Base-by-base conservation (phyloP, 495 filamentous ascomycete genomes). In the Aspergillus campestris region DNA sequence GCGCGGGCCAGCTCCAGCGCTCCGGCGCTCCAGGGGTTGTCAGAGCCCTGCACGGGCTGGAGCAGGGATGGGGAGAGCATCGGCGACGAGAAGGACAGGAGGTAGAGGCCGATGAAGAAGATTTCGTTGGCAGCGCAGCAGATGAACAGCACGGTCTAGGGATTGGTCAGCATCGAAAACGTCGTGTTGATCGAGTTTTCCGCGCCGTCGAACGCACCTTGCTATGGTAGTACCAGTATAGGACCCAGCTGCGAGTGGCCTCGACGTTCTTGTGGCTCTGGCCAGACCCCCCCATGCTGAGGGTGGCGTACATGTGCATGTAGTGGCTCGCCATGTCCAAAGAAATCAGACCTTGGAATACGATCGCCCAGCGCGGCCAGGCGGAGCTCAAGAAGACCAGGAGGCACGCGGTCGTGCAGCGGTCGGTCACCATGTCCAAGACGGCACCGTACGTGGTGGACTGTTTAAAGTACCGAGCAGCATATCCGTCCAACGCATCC, bases 71-170 rank as follows among this genome's bases (percentile, higher is more conserved):
- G 88, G 3, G 87, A 89, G 45, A 96, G 78, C 27, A 76, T 74
- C 1, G 90, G 90, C 32, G 85, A 90, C 37, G 83, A 89, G 77
- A 99, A 99, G 54, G 89, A 95, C 36, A 99, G 81, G 35, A 99
- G 86, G 72, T 99, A 99, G 51, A 97, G 78, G 36, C 89, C 89
- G 61, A 99, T 89, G 74, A 97, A 99, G 75, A 95, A 97, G 47
- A 86, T 63, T 66, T 99, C 94, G 65, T 97, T 97, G 31, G 92
- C 69, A 37, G 79, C 75, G 67, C 94, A 99, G 71, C 84, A 87
- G 49, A 86, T 58, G 74, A 97, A 97, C 44, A 99, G 77, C 13
- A 99, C 89, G 48, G 72, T 83, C 94, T 98, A 58, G 39, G 39
- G 3, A 49, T 10, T 33, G 12, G 14, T 41, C 32, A 52, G 44